Evolutionary conservation across 805 yeast genomes (phyloP).

Genomic region (Pichia ethanolica): DNA sequence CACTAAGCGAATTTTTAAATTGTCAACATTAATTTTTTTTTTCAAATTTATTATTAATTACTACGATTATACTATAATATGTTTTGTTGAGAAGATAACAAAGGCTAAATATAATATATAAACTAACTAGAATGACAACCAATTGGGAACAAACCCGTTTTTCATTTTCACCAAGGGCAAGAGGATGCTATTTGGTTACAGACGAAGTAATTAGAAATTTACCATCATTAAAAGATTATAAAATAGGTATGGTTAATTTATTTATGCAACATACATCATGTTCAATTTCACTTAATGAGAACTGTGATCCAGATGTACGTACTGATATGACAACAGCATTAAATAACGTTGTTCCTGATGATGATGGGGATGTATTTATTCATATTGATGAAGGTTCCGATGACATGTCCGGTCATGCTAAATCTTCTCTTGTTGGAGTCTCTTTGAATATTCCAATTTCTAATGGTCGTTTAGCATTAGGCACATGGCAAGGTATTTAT

Average conservation of each 20-base stretch:
- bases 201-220: conserved; percentile 50
- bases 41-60: too few relatives aligned
- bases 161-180: conserved; percentile 45
- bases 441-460: conserved; percentile 59
- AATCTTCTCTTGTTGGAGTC: conserved; percentile 56
- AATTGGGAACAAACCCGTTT: conserved; percentile 58
- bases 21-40: too few relatives aligned
- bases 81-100: too few relatives aligned
- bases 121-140: conserved; percentile 10
- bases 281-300: conserved; percentile 68
- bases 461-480: conserved; percentile 60
- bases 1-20: too few relatives aligned
- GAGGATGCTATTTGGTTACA: conserved; percentile 67
- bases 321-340: conserved; percentile 58
- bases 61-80: too few relatives aligned
- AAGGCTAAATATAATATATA: too few relatives aligned
- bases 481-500: conserved; percentile 86
- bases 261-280: conserved; percentile 79
- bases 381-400: conserved; percentile 77
- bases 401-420: conserved; percentile 80
- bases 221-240: conserved; percentile 53
- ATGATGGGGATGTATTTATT: conserved; percentile 38
- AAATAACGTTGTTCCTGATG: conserved; percentile 64
- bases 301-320: conserved; percentile 74
- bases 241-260: conserved; percentile 56